Conservation (phyloP, 345 rosid genomes). For the Durio zibethinus region DNA sequence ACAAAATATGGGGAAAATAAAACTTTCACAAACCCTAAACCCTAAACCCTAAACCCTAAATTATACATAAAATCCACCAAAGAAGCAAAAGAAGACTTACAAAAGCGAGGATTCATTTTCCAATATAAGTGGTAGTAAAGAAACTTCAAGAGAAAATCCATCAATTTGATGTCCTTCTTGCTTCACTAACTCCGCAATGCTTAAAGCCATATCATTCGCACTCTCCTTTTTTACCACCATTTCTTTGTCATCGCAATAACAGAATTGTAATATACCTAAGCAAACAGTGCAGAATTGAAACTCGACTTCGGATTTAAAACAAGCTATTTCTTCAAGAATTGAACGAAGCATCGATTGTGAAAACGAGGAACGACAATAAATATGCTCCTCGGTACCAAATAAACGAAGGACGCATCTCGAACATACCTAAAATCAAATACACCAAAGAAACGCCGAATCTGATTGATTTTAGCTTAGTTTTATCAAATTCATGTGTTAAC, state of each 20-base stretch:
- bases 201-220: slow-evolving; percentile 39
- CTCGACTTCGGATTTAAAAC: slow-evolving; percentile 18
- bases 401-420: slow-evolving; percentile 68
- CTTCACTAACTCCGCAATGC: slow-evolving; percentile 54
- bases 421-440: slow-evolving; percentile 53
- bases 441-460: not conserved
- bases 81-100: slow-evolving; percentile 41
- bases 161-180: slow-evolving; percentile 57
- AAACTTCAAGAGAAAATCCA: slow-evolving; percentile 73
- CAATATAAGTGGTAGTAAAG: slow-evolving; percentile 46
- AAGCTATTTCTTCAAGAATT: slow-evolving; percentile 17
- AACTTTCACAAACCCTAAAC: not conserved
- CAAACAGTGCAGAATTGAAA: slow-evolving; percentile 60
- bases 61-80: not conserved
- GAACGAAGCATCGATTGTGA: slow-evolving; percentile 29
- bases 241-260: slow-evolving; percentile 37
- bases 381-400: slow-evolving; percentile 40
- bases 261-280: slow-evolving; percentile 76
- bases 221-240: slow-evolving; percentile 33
- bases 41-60: not conserved
- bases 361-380: slow-evolving; percentile 26
- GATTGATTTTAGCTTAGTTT: not conserved
- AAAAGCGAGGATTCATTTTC: slow-evolving; percentile 54
- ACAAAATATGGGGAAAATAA: slow-evolving; percentile 19
- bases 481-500: not conserved